Evolutionary conservation across 2,329 filamentous ascomycete species (phyloP).

Genomic region (Phaeosphaeriaceae sp.): DNA sequence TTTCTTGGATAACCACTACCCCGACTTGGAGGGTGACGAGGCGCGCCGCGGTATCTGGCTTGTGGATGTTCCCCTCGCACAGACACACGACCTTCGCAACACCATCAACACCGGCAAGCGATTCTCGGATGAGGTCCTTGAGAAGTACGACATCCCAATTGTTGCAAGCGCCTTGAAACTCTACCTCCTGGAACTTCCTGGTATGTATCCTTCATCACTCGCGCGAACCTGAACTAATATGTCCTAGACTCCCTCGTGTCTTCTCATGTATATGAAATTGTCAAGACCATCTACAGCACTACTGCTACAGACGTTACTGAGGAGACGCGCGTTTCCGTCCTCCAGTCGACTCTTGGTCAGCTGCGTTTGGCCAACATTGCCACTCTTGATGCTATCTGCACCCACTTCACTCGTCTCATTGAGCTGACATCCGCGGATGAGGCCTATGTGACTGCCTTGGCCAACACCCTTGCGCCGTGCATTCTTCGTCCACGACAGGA

Average conservation of each 20-base stretch:
- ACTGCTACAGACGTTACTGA: conserved; percentile 73
- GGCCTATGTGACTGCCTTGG: conserved; percentile 77
- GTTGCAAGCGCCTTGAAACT: conserved; percentile 92
- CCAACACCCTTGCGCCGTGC: conserved; percentile 79
- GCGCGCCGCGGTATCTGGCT: conserved; percentile 92
- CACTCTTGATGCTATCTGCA: conserved; percentile 97
- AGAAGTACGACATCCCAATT: conserved; percentile 91
- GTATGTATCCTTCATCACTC: conserved; percentile 59
- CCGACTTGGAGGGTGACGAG: conserved; percentile 95
- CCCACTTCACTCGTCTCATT: conserved; percentile 95
- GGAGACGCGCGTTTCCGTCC: conserved; percentile 81
- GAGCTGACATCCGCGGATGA: conserved; percentile 97
- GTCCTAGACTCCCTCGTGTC: conserved; percentile 90
- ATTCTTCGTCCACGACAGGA: conserved; percentile 87
- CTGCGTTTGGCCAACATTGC: conserved; percentile 96
- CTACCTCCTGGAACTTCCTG: conserved; percentile 92
- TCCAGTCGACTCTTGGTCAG: conserved; percentile 95
- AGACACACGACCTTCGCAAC: conserved; percentile 83
- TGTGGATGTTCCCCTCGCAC: conserved; percentile 84
- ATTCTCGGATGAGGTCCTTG: conserved; percentile 77
- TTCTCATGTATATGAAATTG: conserved; percentile 97
- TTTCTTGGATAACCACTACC: conserved; percentile 95
- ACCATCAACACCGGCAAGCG: conserved; percentile 87
- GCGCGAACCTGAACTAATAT: conserved; percentile 25
- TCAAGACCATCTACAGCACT: conserved; percentile 95